Percentiles rank a stretch among this genome's conserved stretches.
Evolutionary conservation across 139 green algal species (phyloP).

Genomic region (Limnomonas spitsbergensis): DNA sequence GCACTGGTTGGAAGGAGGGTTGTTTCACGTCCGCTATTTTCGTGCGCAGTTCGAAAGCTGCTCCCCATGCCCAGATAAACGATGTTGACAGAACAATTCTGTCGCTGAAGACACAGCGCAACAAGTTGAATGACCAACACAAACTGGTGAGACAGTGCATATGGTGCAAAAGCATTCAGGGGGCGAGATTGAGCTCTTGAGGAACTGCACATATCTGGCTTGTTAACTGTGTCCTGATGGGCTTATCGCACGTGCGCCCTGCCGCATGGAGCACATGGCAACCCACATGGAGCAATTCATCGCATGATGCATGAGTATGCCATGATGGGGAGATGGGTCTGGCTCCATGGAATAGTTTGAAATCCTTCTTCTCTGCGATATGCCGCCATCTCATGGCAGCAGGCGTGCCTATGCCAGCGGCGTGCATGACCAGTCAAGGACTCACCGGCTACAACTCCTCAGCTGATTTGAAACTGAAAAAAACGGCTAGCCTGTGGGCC

Average conservation of each 20-base stretch:
- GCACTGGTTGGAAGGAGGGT: too few relatives aligned
- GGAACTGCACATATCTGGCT: too few relatives aligned
- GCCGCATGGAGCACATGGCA: too few relatives aligned
- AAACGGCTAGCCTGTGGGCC: neutral
- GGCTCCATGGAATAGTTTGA: too few relatives aligned
- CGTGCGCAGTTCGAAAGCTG: too few relatives aligned
- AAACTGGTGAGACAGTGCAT: slow-evolving; percentile 50
- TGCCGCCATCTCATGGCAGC: neutral
- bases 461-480: too few relatives aligned
- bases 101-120: slow-evolving; percentile 68
- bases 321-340: neutral
- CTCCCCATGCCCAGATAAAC: slow-evolving; percentile 48
- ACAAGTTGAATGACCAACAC: slow-evolving; percentile 63
- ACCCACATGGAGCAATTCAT: neutral
- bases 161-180: too few relatives aligned
- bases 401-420: neutral
- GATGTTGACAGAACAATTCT: slow-evolving; percentile 71
- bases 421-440: neutral
- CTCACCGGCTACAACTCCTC: too few relatives aligned
- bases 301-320: neutral
- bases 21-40: too few relatives aligned
- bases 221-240: slow-evolving; percentile 6
- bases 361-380: neutral
- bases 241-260: too few relatives aligned
- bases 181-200: too few relatives aligned